Percentiles rank a stretch among this genome's conserved stretches.
Conservation (phyloP, 495 filamentous ascomycete species). For the Xylaria sp. region DNA sequence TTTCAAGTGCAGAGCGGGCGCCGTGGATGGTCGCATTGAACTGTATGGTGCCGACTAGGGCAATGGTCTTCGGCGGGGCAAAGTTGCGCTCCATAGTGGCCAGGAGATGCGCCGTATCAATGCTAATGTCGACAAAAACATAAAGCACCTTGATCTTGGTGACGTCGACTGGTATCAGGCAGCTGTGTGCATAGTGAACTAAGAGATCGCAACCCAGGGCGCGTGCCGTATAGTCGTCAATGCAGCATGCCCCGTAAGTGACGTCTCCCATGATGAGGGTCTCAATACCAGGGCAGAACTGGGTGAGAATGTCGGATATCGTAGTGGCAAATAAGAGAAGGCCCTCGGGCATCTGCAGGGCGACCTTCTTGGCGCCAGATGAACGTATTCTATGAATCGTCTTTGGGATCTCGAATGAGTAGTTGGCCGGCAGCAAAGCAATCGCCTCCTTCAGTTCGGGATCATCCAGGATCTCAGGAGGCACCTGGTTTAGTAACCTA, state of each 20-base stretch:
- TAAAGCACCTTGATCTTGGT: slow-evolving; percentile 96
- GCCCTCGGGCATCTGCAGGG: slow-evolving; percentile 95
- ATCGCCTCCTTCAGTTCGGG: slow-evolving; percentile 89
- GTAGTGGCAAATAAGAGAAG: slow-evolving; percentile 96
- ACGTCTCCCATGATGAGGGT: slow-evolving; percentile 99
- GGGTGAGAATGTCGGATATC: slow-evolving; percentile 94
- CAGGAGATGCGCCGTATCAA: slow-evolving; percentile 86
- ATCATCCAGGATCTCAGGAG: slow-evolving; percentile 84
- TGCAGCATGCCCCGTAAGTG: slow-evolving; percentile 98
- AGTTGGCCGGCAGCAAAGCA: slow-evolving; percentile 85
- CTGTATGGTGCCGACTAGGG: slow-evolving; percentile 95
- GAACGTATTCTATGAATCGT: slow-evolving; percentile 93
- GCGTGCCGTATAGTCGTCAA: slow-evolving; percentile 96
- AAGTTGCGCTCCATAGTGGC: slow-evolving; percentile 92
- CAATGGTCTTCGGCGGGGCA: slow-evolving; percentile 79
- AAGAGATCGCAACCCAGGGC: slow-evolving; percentile 94
- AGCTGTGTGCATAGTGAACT: slow-evolving; percentile 97
- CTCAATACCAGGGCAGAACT: slow-evolving; percentile 89
- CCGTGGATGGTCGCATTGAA: slow-evolving; percentile 97
- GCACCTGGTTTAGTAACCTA: slow-evolving; percentile 86
- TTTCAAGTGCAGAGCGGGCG: slow-evolving; percentile 74
- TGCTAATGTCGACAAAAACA: slow-evolving; percentile 97
- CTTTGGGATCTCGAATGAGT: slow-evolving; percentile 98
- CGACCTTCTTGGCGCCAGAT: slow-evolving; percentile 76
- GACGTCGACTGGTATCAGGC: slow-evolving; percentile 92